Conservation (phyloP, 371 early-diverging fungal species). For the Circinella minor region DNA sequence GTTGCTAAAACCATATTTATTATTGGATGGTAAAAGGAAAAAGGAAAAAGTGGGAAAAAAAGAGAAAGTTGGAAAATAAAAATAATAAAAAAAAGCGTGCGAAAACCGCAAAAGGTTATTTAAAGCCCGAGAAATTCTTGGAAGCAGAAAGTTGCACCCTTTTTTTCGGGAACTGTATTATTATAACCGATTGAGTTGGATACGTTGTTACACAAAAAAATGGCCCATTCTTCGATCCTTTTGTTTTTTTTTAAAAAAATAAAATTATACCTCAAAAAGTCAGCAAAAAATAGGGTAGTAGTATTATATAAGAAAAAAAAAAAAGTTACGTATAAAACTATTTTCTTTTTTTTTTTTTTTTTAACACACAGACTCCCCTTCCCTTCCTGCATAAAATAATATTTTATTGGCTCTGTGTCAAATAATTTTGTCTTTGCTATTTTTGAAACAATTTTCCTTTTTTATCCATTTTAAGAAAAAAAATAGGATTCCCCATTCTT, state of each 20-base stretch:
- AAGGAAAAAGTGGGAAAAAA: conserved; percentile 1
- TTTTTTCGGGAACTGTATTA: too few species aligned
- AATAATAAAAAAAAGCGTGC: conserved; percentile 12
- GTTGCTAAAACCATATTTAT: conserved; percentile 48
- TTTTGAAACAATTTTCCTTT: neutral
- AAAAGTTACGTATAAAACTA: too few species aligned
- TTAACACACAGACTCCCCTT: neutral
- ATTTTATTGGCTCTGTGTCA: neutral
- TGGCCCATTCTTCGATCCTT: too few species aligned
- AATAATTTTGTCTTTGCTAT: neutral
- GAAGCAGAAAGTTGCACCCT: neutral
- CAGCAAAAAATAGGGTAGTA: too few species aligned
- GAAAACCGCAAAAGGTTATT: conserved; percentile 6
- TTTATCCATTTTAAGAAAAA: neutral
- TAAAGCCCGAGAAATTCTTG: neutral
- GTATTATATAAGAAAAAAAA: too few species aligned
- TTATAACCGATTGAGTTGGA: too few species aligned
- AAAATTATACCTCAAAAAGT: neutral
- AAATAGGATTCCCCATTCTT: neutral
- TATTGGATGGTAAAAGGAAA: neutral
- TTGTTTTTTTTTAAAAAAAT: neutral
- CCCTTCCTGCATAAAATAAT: neutral
- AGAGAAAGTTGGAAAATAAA: neutral
- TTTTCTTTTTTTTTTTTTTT: too few species aligned
- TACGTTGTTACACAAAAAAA: too few species aligned